phyloP scores from a whole-genome alignment of 2,329 filamentous ascomycete species.

The Monosporascus cannonballus region DNA sequence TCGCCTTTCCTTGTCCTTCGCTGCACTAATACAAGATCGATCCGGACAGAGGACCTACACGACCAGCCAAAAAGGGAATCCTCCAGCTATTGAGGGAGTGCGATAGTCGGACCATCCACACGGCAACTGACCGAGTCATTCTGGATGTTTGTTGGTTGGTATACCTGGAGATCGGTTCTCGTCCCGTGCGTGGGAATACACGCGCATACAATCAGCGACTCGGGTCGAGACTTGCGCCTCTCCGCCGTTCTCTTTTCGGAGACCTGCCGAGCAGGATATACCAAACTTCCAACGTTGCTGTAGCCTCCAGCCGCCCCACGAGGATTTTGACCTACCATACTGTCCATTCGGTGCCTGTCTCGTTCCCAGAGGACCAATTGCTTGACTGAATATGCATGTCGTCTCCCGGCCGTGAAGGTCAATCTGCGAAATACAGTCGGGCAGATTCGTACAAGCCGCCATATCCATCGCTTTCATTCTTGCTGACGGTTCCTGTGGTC shows the following conservation, averaged over 20 bases:
- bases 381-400: constrained; percentile 42
- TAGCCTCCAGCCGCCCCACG: constrained; percentile 28
- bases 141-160: constrained; percentile 24
- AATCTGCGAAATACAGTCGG: constrained; percentile 28
- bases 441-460: constrained; percentile 26
- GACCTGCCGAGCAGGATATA: constrained; percentile 23
- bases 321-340: constrained; percentile 28
- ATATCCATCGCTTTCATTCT: constrained; percentile 16
- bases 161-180: constrained; percentile 20
- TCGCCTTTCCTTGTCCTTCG: constrained; percentile 15
- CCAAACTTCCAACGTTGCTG: constrained; percentile 26
- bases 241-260: constrained; percentile 23
- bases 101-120: constrained; percentile 15
- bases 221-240: constrained; percentile 20
- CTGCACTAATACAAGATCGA: constrained; percentile 9
- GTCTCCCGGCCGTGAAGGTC: constrained; percentile 37
- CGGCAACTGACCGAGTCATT: constrained; percentile 15
- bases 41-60: constrained; percentile 7
- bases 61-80: constrained; percentile 7
- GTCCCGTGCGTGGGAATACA: constrained; percentile 21
- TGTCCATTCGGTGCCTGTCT: constrained; percentile 25
- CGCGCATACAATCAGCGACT: constrained; percentile 17
- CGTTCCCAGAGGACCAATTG: constrained; percentile 32
- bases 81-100: constrained; percentile 4
- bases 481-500: constrained; percentile 13